Evolutionary conservation across 768 basidiomycete genomes (phyloP).

Genomic region (Lyophyllum shimeji): DNA sequence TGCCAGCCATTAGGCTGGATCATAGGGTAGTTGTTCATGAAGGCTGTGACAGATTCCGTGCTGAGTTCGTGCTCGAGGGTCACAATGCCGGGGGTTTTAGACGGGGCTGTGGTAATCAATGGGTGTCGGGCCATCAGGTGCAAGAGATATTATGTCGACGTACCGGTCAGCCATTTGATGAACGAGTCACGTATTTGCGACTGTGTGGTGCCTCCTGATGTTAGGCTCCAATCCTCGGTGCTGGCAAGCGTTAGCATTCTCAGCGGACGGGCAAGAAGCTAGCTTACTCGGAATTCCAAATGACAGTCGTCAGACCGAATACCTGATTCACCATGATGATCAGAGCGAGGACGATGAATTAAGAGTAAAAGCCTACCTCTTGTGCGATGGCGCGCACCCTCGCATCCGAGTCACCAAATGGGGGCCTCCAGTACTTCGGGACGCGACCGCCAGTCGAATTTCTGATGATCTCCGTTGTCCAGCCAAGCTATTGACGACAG

Average conservation of each 20-base stretch:
- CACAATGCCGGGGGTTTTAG: conserved; percentile 78
- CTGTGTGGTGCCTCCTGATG: conserved; percentile 40
- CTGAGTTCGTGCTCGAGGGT: conserved; percentile 84
- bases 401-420: conserved; percentile 82
- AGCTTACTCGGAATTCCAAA: conserved; percentile 88
- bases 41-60: conserved; percentile 58
- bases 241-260: conserved; percentile 30
- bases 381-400: conserved; percentile 84
- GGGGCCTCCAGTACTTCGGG: conserved; percentile 81
- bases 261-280: not conserved
- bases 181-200: conserved; percentile 48
- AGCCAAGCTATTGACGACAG: conserved; percentile 55
- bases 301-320: conserved; percentile 79
- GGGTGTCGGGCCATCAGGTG: not conserved
- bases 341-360: not conserved
- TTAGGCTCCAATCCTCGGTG: conserved; percentile 76
- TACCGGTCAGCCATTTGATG: conserved; percentile 53
- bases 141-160: not conserved
- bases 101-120: conserved; percentile 32
- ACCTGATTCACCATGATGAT: conserved; percentile 26
- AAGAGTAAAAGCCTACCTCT: conserved; percentile 46
- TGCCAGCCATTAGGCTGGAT: conserved; percentile 75
- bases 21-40: conserved; percentile 62
- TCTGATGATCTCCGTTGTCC: conserved; percentile 76
- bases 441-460: conserved; percentile 77